Percentiles rank a stretch among this genome's conserved stretches.
Evolutionary conservation across 2,329 filamentous ascomycete genomes (phyloP).

Genomic region (Aspergillus fructus): DNA sequence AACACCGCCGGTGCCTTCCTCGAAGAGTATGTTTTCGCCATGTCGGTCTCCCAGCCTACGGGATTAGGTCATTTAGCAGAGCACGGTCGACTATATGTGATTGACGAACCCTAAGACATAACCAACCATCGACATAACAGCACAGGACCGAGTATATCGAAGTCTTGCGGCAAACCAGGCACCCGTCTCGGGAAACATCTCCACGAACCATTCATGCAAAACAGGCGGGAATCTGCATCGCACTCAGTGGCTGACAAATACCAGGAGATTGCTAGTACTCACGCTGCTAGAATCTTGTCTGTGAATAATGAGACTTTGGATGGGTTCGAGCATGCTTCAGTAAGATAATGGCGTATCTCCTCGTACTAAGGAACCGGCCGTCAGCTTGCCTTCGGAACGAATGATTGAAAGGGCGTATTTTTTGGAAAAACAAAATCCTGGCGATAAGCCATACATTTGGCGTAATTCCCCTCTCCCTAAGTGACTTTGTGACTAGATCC

Average conservation of each 20-base stretch:
- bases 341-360: constrained; percentile 59
- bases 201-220: constrained; percentile 91
- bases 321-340: constrained; percentile 63
- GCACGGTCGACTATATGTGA: not conserved
- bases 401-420: not conserved
- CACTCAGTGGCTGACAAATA: constrained; percentile 11
- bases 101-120: constrained; percentile 70
- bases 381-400: not conserved
- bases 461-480: constrained; percentile 69
- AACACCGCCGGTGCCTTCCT: constrained; percentile 88
- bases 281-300: constrained; percentile 56
- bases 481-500: constrained; percentile 80
- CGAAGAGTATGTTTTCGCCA: constrained; percentile 93
- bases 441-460: constrained; percentile 42
- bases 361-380: constrained; percentile 57
- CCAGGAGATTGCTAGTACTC: constrained; percentile 9
- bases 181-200: constrained; percentile 89
- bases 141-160: constrained; percentile 86
- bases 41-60: constrained; percentile 81
- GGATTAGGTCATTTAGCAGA: constrained; percentile 9
- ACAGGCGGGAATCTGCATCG: constrained; percentile 70
- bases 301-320: constrained; percentile 71
- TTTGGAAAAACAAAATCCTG: not conserved
- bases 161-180: constrained; percentile 88
- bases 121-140: constrained; percentile 99